phyloP scores from a whole-genome alignment of 1,284 basidiomycete species.

The Ceratobasidium sp. region DNA sequence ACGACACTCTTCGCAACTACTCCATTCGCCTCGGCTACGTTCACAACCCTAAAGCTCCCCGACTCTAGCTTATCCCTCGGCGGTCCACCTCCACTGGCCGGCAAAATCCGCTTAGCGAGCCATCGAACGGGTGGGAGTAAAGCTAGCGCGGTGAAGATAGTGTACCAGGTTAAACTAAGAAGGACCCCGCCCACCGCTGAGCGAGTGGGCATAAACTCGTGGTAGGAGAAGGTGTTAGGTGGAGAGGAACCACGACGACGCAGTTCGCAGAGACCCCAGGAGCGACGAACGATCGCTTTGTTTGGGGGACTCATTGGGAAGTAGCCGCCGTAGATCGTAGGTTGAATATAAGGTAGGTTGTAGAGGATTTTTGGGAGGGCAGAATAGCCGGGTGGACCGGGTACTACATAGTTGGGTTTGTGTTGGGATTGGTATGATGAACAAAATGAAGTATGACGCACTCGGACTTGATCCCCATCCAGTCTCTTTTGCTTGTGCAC shows the following conservation, averaged over 20 bases:
- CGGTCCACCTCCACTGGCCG: conserved; percentile 74
- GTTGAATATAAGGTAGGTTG: conserved; percentile 63
- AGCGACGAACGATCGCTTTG: conserved; percentile 78
- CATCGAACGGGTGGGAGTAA: conserved; percentile 57
- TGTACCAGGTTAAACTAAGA: conserved; percentile 59
- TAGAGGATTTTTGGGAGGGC: conserved; percentile 64
- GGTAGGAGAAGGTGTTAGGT: conserved; percentile 70
- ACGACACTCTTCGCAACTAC: conserved; percentile 73
- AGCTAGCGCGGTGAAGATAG: conserved; percentile 56
- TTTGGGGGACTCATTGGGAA: conserved; percentile 78
- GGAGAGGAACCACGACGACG: conserved; percentile 11
- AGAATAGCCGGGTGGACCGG: conserved; percentile 58
- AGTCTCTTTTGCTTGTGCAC: conserved; percentile 57
- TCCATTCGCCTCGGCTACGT: conserved; percentile 65
- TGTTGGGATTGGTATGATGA: conserved; percentile 22
- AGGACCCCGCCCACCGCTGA: conserved; percentile 64
- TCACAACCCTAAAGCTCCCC: conserved; percentile 71
- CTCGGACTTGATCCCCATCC: conserved; percentile 73
- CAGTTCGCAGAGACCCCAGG: conserved; percentile 73
- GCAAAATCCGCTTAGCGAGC: conserved; percentile 66
- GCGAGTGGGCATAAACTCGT: conserved; percentile 72
- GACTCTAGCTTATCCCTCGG: conserved; percentile 70
- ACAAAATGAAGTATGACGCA: conserved; percentile 51
- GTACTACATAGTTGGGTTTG: not conserved
- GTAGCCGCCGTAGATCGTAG: conserved; percentile 67